Conservation (phyloP, 768 basidiomycete species). For the Lyophyllum semitale region DNA sequence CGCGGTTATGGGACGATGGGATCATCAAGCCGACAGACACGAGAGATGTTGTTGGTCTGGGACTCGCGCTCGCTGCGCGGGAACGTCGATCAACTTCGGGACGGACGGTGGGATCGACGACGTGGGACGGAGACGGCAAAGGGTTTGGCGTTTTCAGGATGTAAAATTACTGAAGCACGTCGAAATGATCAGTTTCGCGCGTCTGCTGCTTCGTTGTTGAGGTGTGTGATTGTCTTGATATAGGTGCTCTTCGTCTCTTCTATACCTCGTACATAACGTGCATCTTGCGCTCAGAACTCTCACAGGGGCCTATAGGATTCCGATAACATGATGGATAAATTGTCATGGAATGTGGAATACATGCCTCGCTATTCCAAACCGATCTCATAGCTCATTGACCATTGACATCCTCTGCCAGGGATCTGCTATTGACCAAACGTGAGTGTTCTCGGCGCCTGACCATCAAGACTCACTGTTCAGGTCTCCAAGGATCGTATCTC, state of each 20-base stretch:
- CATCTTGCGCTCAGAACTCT: too few relatives aligned
- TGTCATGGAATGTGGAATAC: too few relatives aligned
- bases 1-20: slow-evolving; percentile 93
- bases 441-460: too few relatives aligned
- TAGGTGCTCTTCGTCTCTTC: background rate
- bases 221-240: background rate
- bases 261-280: background rate
- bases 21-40: slow-evolving; percentile 91
- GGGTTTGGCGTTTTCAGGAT: slow-evolving; percentile 93
- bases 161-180: slow-evolving; percentile 38
- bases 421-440: too few relatives aligned
- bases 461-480: too few relatives aligned
- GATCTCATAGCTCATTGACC: too few relatives aligned
- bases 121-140: slow-evolving; percentile 71
- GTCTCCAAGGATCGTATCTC: too few relatives aligned
- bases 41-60: slow-evolving; percentile 83
- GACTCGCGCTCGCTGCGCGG: slow-evolving; percentile 76
- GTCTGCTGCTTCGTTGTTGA: background rate
- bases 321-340: too few relatives aligned
- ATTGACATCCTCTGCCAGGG: too few relatives aligned
- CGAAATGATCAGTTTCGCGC: background rate
- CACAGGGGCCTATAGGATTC: too few relatives aligned
- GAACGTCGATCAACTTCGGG: slow-evolving; percentile 25
- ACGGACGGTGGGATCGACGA: slow-evolving; percentile 34
- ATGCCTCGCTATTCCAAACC: too few relatives aligned